Evolutionary conservation across 83 land plant species (phyloP).

Genomic region (Thuja plicata): DNA sequence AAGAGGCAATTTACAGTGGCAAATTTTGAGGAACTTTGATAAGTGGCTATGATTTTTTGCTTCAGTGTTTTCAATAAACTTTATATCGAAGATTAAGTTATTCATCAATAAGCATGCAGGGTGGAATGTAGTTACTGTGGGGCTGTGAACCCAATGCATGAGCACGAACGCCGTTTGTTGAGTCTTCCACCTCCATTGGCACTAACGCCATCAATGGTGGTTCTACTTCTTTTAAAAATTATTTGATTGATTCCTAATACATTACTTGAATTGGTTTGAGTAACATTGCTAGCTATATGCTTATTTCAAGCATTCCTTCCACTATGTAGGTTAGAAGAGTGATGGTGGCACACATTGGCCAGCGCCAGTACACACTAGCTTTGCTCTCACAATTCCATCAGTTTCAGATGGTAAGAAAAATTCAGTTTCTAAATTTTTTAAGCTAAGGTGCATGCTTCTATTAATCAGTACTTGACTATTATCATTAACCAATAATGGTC

Average conservation of each 20-base stretch:
- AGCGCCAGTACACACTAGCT: background rate
- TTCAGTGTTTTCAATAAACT: background rate
- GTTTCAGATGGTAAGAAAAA: background rate
- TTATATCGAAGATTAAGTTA: background rate
- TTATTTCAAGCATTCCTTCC: conserved; percentile 4
- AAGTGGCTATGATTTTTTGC: background rate
- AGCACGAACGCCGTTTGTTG: background rate
- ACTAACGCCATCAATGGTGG: conserved; percentile 1
- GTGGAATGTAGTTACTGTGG: conserved; percentile 1
- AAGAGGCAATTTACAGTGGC: background rate
- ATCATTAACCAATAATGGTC: background rate
- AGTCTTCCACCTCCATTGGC: conserved; percentile 5
- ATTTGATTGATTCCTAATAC: background rate
- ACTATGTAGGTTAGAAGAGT: background rate
- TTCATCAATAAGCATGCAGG: conserved; percentile 6
- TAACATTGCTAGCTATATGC: background rate
- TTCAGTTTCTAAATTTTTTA: background rate
- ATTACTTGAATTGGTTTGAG: background rate
- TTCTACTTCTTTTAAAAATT: background rate
- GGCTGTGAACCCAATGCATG: background rate
- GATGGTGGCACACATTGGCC: conserved; percentile 9
- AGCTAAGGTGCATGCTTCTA: background rate
- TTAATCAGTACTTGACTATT: background rate
- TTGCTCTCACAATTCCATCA: background rate
- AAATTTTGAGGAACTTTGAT: background rate